Conservation (phyloP, 1,139 yeast genomes). For the Debaryomyces psychrophilus region DNA sequence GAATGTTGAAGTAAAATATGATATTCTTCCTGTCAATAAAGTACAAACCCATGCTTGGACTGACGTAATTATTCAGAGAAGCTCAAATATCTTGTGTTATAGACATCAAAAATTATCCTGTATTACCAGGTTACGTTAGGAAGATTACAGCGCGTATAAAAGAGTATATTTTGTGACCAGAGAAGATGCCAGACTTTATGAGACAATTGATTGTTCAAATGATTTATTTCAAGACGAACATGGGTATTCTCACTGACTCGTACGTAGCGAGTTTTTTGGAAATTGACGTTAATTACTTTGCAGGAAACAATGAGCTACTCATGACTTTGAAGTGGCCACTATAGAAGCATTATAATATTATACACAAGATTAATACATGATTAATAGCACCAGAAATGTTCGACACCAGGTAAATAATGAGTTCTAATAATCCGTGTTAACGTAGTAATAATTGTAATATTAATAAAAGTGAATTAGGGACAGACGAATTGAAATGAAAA, state of each 20-base stretch:
- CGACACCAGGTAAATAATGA: neutral
- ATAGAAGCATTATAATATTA: slow-evolving; percentile 10
- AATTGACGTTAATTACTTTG: neutral
- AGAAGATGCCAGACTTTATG: neutral
- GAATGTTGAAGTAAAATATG: neutral
- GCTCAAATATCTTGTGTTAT: too few relatives aligned
- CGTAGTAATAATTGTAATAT: neutral
- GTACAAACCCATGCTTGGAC: too few relatives aligned
- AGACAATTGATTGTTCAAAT: neutral
- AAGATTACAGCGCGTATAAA: neutral
- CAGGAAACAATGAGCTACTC: too few relatives aligned
- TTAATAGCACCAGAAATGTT: neutral
- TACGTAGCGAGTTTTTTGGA: neutral
- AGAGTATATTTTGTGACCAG: neutral
- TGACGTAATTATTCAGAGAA: too few relatives aligned
- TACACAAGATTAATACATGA: slow-evolving; percentile 4
- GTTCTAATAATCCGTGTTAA: neutral
- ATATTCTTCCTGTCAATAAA: neutral
- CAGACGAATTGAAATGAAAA: neutral
- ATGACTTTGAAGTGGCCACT: neutral
- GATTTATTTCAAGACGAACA: neutral
- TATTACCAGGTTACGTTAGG: neutral
- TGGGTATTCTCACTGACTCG: neutral
- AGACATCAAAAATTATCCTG: too few relatives aligned
- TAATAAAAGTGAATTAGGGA: neutral